These are phyloP conservation scores for Dictyostelium purpureum DNA, from an alignment of 78 protist species.

Conservation along the genomic window DNA sequence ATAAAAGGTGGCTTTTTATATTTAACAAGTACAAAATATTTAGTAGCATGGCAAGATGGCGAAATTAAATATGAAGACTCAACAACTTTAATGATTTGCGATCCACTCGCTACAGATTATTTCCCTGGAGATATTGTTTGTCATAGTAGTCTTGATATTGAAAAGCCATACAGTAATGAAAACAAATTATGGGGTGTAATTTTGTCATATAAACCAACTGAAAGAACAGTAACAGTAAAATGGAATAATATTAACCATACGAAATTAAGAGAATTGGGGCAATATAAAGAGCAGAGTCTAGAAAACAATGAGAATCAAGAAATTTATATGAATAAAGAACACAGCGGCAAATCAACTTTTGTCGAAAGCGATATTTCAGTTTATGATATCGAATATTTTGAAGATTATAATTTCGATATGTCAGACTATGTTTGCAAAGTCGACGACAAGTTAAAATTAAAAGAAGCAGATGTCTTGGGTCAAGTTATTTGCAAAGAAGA, in stretches of 20 bases:
- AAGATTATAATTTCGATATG: slow-evolving; percentile 51
- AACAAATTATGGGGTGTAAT: slow-evolving; percentile 47
- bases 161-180: background rate
- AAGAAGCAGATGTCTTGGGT: slow-evolving; percentile 30
- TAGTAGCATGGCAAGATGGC: slow-evolving; percentile 68
- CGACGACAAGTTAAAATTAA: background rate
- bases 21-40: slow-evolving; percentile 6
- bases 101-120: slow-evolving; percentile 52
- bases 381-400: slow-evolving; percentile 33
- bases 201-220: background rate
- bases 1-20: slow-evolving; percentile 42
- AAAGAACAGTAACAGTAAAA: slow-evolving; percentile 14
- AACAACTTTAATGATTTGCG: background rate
- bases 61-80: slow-evolving; percentile 6
- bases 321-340: background rate
- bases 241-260: slow-evolving; percentile 40
- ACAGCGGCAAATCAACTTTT: background rate
- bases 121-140: slow-evolving; percentile 61
- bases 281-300: background rate
- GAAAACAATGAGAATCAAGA: background rate
- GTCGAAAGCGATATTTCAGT: slow-evolving; percentile 43
- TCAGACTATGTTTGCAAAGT: slow-evolving; percentile 59
- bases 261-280: background rate
- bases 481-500: slow-evolving; percentile 58
- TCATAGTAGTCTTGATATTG: background rate